A percentile compares a stretch with the other conserved stretches of the same genome.
Conservation (phyloP, 2,329 filamentous ascomycete genomes). For the Nannizzia gypsea region DNA sequence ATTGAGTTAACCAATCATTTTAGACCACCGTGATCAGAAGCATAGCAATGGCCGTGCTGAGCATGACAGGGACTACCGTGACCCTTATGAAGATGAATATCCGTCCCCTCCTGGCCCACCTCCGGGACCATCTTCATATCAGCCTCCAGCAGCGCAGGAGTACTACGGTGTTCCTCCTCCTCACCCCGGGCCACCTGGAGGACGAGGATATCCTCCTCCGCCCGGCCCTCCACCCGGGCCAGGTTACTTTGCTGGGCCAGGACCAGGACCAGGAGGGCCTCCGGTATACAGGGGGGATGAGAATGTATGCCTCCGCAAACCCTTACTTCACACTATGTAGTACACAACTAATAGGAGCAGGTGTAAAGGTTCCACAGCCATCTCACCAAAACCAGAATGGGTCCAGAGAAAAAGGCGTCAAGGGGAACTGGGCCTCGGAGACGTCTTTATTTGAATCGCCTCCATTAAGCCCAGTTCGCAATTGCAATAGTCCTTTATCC, state of each 20-base stretch:
- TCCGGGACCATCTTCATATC: conserved; percentile 23
- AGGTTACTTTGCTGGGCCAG: conserved; percentile 27
- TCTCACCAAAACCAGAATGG: neutral
- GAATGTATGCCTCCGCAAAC: conserved; percentile 36
- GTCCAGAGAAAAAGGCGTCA: conserved; percentile 4
- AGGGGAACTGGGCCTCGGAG: neutral
- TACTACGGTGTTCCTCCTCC: conserved; percentile 5
- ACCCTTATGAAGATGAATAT: conserved; percentile 28
- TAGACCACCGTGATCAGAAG: neutral
- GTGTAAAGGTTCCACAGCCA: conserved; percentile 4
- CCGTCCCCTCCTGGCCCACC: conserved; percentile 20
- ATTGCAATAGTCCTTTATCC: neutral
- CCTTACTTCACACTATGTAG: conserved; percentile 17
- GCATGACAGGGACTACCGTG: conserved; percentile 6
- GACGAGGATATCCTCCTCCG: conserved; percentile 31
- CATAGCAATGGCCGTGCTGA: neutral
- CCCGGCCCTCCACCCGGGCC: conserved; percentile 28
- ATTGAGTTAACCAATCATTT: neutral
- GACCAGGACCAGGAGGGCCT: conserved; percentile 15
- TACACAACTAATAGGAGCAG: neutral
- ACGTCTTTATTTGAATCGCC: neutral
- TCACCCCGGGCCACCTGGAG: neutral
- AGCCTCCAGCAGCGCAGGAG: neutral
- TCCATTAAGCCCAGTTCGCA: neutral
- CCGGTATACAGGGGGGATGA: conserved; percentile 34